A percentile compares a stretch with the other conserved stretches of the same genome.
Evolutionary conservation across 2,329 filamentous ascomycete species (phyloP).

Genomic region (Allantophomopsis lycopodina): DNA sequence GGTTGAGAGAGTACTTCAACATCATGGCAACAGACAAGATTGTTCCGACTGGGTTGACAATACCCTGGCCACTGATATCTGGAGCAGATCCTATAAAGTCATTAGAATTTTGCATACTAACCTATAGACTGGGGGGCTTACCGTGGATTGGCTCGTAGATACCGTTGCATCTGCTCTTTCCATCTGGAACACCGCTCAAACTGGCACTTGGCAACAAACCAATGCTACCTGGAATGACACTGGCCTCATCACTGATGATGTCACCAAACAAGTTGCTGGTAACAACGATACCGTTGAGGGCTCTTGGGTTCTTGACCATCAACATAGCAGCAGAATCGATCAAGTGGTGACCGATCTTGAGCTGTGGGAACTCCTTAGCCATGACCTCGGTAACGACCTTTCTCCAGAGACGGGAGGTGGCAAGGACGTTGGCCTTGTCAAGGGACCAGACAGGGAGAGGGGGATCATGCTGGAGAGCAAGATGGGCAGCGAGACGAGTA

Average conservation of each 20-base stretch:
- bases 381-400: constrained; percentile 78
- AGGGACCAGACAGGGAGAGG: constrained; percentile 71
- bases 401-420: constrained; percentile 80
- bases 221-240: constrained; percentile 82
- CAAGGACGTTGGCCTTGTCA: constrained; percentile 95
- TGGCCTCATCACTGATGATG: constrained; percentile 91
- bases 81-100: constrained; percentile 55
- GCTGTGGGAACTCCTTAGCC: constrained; percentile 74
- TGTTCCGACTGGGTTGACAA: constrained; percentile 86
- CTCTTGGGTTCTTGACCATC: constrained; percentile 85
- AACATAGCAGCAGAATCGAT: constrained; percentile 97
- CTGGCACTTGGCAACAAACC: constrained; percentile 82
- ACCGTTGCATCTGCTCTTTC: constrained; percentile 73
- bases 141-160: constrained; percentile 98
- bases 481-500: constrained; percentile 64
- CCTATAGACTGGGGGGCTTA: constrained; percentile 22
- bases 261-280: constrained; percentile 94
- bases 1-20: constrained; percentile 80
- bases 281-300: constrained; percentile 80
- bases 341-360: constrained; percentile 76
- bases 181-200: constrained; percentile 74
- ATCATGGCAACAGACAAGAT: constrained; percentile 93
- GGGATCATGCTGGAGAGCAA: constrained; percentile 65
- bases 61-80: constrained; percentile 82
- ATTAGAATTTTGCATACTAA: background rate